A percentile compares a stretch with the other conserved stretches of the same genome.
Conservation (phyloP, 371 early-diverging fungal genomes). For the Dichotomocladium elegans region DNA sequence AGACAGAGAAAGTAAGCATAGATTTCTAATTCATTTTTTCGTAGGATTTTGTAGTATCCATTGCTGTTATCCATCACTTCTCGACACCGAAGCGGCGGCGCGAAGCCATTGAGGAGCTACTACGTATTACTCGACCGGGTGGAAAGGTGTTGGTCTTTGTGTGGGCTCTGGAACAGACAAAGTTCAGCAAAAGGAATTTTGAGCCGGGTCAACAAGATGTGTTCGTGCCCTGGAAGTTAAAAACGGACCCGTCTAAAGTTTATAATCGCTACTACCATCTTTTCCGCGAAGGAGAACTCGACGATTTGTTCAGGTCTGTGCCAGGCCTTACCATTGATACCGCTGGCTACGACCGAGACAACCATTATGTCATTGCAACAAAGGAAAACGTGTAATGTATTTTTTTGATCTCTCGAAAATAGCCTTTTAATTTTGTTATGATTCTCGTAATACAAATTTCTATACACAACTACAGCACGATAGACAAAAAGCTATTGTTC, state of each 20-base stretch:
- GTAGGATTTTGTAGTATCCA: conserved; percentile 88
- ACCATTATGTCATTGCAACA: conserved; percentile 77
- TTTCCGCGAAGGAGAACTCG: conserved; percentile 87
- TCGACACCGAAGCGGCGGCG: conserved; percentile 74
- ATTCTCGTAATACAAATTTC: neutral
- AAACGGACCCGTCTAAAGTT: conserved; percentile 28
- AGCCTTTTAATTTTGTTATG: too few species aligned
- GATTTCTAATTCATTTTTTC: too few species aligned
- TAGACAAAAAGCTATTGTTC: neutral
- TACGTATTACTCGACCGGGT: conserved; percentile 69
- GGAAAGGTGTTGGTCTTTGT: conserved; percentile 86
- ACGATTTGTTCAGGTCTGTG: conserved; percentile 48
- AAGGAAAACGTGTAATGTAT: too few species aligned
- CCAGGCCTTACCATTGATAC: conserved; percentile 35
- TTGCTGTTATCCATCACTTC: conserved; percentile 97
- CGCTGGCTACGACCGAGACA: conserved; percentile 89
- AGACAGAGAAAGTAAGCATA: neutral
- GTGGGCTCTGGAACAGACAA: conserved; percentile 93
- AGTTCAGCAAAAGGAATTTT: conserved; percentile 70
- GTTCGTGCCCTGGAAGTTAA: conserved; percentile 88
- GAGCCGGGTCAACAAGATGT: conserved; percentile 82
- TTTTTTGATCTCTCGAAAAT: too few species aligned
- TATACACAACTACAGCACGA: neutral
- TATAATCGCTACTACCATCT: conserved; percentile 89
- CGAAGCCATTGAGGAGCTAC: conserved; percentile 74